Base-by-base conservation (phyloP, 805 yeast genomes). In the Scheffersomyces ergatensis region DNA sequence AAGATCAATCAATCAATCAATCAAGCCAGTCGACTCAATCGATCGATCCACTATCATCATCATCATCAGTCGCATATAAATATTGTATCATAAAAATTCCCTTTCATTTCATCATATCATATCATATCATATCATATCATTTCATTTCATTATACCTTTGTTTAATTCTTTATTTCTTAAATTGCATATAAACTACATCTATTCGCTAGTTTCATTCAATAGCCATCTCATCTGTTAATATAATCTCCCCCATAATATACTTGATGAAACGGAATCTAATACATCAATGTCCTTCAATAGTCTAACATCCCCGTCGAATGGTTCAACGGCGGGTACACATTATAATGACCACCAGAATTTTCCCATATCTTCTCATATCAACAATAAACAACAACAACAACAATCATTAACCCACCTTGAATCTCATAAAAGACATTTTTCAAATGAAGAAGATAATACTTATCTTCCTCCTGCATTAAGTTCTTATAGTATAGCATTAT, bases 401-500 rank as follows among this genome's bases (percentile, higher is more conserved):
- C 20, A 11, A 37, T n/a, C n/a, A 21, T 21, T 9, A 34, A 21
- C 37, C 33, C 12, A 34, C 33, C 20, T 2, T 17, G 29, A 25
- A 19, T 12, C 23, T 19, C 32, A 33, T 26, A 49, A 49, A 39
- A 42, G 53, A 36, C 53, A 43, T 33, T 33, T 45, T 15, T 43
- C 37, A 7, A 30, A 45, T 13, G 73, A 73, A 21, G 78, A 73
- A 33, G 83, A 78, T 44, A 72, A 67, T 45, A 73, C 76, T 30
- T 75, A 75, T 50, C 65, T 74, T 33, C 84, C 84, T 1, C 85
- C 85, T 2, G 78, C 77, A 12, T 63, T 80, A 44, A 78, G 83
- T 51, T 70, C 78, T 5, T 80, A 78, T 51, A 77, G 82, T 27
- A 65, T 76, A 16, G 83, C 80, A 19, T 58, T 80, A 18, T 58